phyloP scores from a whole-genome alignment of 345 rosid genomes.

The Eucalyptus pauciflora region DNA sequence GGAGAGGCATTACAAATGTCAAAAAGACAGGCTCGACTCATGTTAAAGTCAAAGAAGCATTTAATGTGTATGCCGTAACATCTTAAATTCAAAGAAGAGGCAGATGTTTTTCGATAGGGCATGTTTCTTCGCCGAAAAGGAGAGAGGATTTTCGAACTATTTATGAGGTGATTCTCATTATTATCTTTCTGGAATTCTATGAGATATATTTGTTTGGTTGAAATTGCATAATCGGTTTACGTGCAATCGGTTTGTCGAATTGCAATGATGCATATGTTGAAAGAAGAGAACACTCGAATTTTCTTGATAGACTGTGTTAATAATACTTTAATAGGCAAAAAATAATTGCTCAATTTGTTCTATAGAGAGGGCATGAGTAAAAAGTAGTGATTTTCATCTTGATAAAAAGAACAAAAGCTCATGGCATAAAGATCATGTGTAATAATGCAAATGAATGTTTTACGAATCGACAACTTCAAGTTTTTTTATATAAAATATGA shows the following conservation, averaged over 20 bases:
- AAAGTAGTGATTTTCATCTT: not conserved
- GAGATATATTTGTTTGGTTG: not conserved
- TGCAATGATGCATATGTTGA: rapidly evolving
- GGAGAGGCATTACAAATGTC: not conserved
- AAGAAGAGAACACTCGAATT: not conserved
- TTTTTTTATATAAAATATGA: not conserved
- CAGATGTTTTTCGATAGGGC: not conserved
- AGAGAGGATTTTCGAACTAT: not conserved
- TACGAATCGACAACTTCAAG: not conserved
- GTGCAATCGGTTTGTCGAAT: too few relatives aligned
- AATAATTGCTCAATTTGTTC: not conserved
- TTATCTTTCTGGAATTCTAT: not conserved
- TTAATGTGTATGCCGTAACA: not conserved
- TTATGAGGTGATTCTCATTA: not conserved
- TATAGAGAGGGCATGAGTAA: not conserved
- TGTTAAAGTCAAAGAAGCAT: not conserved
- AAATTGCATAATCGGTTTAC: not conserved
- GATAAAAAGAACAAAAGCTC: not conserved
- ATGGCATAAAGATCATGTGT: not conserved
- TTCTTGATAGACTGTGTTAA: not conserved
- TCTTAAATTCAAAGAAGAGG: rapidly evolving
- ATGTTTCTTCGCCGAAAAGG: not conserved
- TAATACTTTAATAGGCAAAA: too few relatives aligned
- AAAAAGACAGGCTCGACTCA: not conserved
- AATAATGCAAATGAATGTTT: not conserved